A percentile compares a stretch with the other conserved stretches of the same genome.
These are phyloP conservation scores for Oryza glumipatula DNA, from an alignment of 176 grass and related monocot genomes.

Conservation along the genomic window DNA sequence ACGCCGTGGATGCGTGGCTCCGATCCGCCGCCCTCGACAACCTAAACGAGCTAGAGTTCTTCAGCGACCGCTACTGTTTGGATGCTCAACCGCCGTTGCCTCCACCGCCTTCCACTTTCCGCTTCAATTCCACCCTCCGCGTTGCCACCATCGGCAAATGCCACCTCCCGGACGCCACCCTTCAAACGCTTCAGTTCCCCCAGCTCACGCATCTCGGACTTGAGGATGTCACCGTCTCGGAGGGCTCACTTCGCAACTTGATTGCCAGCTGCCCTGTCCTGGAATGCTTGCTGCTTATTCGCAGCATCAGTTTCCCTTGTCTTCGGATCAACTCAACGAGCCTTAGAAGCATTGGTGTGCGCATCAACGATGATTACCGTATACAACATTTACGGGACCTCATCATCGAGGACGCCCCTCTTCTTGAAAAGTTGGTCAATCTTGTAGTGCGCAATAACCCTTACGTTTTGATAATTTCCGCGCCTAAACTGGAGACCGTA, in stretches of 20 bases:
- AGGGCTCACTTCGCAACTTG: neutral
- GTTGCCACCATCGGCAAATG: neutral
- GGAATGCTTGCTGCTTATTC: neutral
- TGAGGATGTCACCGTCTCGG: neutral
- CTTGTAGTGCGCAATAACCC: neutral
- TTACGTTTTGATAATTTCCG: neutral
- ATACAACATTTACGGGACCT: neutral
- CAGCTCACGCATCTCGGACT: neutral
- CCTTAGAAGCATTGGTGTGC: neutral
- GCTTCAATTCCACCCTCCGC: neutral
- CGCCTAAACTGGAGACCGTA: neutral
- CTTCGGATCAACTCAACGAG: neutral
- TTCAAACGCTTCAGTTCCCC: neutral
- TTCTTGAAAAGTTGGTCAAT: neutral
- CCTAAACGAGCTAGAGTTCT: too few relatives aligned
- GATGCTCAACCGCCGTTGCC: neutral
- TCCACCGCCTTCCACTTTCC: conserved; percentile 37
- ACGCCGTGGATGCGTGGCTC: too few relatives aligned
- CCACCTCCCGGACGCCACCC: neutral
- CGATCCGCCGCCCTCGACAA: too few relatives aligned
- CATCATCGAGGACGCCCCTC: neutral
- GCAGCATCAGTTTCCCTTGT: neutral
- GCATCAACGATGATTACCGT: neutral
- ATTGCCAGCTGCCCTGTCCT: neutral
- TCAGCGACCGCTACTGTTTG: too few relatives aligned